Base-by-base conservation (phyloP, 1,284 basidiomycete species). In the Fistulinella staudtii region DNA sequence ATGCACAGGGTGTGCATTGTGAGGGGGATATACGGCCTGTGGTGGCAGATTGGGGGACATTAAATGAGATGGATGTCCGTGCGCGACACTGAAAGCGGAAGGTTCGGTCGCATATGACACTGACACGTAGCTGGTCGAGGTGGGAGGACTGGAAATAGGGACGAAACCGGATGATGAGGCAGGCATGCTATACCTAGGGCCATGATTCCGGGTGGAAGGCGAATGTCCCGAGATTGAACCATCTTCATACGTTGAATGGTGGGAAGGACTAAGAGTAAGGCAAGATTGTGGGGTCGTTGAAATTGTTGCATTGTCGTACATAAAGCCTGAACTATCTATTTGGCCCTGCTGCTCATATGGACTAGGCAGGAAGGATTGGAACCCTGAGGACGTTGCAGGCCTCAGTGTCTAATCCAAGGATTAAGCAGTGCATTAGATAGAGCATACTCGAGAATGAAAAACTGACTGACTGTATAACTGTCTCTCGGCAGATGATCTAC, bases 81-180 rank as follows among this genome's bases (percentile, higher is more conserved):
- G 61, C 25, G 66, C 60, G 11, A 69, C 67, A 7, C 59, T 57
- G 56, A 79, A 76, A 24, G 71, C 65, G 24, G 73, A 70, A 18
- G 72, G 66, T 41, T 80, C 77, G 8, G 76, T 70, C n/a, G 67
- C 58, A 54, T 73, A 71, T 28, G 68, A 61, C 53, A 35, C 54
- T 29, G 51, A 31, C 33, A 52, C 43, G 63, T 63, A 46, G 43
- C 44, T 37, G 56, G 63, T 27, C 24, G 57, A 46, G 40, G 47
- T 62, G 52, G 49, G 64, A 46, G 49, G 8, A 21, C 28, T 61
- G 63, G 43, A 67, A 50, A 50, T 73, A 36, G 79, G 75, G 47
- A 77, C 65, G 54, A 86, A 88, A n/a, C 85, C 85, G 14, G 85
- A 84, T 0, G 82, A 79, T 14, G 78, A 67, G 1, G 76, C 58